Conservation (phyloP, 768 basidiomycete genomes). For the Lyophyllum atratum region DNA sequence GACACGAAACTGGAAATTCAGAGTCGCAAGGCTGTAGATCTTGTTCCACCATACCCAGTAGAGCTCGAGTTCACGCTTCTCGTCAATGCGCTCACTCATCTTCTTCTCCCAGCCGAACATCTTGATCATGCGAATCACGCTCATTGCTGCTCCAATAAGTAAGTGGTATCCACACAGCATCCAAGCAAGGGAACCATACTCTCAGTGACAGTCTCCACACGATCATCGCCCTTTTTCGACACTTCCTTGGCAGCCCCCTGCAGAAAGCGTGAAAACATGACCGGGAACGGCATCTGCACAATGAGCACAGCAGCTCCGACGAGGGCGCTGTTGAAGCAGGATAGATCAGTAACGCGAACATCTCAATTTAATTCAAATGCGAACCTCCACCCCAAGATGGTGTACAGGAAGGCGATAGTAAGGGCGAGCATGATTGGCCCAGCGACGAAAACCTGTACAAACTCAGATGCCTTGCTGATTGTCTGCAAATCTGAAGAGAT, state of each 20-base stretch:
- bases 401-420: conserved; percentile 44
- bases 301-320: conserved; percentile 56
- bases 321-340: conserved; percentile 41
- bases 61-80: conserved; percentile 63
- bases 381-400: conserved; percentile 47
- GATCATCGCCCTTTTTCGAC: conserved; percentile 55
- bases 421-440: conserved; percentile 39
- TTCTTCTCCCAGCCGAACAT: conserved; percentile 68
- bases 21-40: conserved; percentile 46
- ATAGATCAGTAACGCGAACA: background rate
- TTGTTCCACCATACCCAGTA: conserved; percentile 50
- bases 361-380: background rate
- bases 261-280: conserved; percentile 46
- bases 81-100: conserved; percentile 50
- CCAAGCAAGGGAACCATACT: conserved; percentile 34
- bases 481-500: conserved; percentile 59
- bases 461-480: conserved; percentile 34
- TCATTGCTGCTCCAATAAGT: conserved; percentile 43
- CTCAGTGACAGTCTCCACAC: conserved; percentile 63
- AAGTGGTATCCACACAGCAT: background rate
- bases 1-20: conserved; percentile 39
- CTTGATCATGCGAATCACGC: conserved; percentile 66
- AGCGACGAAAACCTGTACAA: conserved; percentile 33
- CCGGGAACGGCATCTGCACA: conserved; percentile 55
- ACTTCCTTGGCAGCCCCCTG: conserved; percentile 45